These are phyloP conservation scores for Simplicillium sp. DNA, from an alignment of 2,329 filamentous ascomycete species.

Conservation along the genomic window DNA sequence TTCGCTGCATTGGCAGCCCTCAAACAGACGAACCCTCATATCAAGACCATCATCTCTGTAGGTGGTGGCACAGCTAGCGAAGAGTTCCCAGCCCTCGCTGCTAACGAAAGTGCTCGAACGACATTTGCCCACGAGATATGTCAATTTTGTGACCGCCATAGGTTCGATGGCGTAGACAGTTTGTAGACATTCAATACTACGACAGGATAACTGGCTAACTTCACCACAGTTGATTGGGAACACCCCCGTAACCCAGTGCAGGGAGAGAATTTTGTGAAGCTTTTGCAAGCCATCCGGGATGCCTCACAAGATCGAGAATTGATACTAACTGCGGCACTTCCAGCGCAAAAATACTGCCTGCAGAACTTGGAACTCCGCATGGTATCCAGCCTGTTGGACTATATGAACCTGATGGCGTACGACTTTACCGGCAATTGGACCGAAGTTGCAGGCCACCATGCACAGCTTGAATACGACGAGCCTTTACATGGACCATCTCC, in stretches of 20 bases:
- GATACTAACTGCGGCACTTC: conserved; percentile 51
- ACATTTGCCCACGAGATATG: conserved; percentile 46
- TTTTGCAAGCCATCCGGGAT: conserved; percentile 45
- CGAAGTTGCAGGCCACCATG: conserved; percentile 51
- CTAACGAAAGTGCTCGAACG: conserved; percentile 32
- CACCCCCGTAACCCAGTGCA: conserved; percentile 44
- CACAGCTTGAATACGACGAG: conserved; percentile 41
- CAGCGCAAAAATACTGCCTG: conserved; percentile 52
- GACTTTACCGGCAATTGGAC: conserved; percentile 59
- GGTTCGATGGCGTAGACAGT: conserved; percentile 58
- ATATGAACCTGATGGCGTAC: conserved; percentile 61
- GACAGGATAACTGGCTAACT: conserved; percentile 1
- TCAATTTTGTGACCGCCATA: conserved; percentile 44
- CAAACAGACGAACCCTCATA: conserved; percentile 43
- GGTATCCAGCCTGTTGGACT: conserved; percentile 44
- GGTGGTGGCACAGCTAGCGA: conserved; percentile 56
- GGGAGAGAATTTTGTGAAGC: conserved; percentile 46
- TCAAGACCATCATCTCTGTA: conserved; percentile 54
- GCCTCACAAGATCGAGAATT: conserved; percentile 46
- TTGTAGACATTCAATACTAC: conserved; percentile 7
- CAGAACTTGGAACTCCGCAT: conserved; percentile 46
- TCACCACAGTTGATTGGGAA: conserved; percentile 55
- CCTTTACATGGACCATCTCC: conserved; percentile 9
- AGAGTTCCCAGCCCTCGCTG: conserved; percentile 49
- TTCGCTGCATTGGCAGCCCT: conserved; percentile 48